These are phyloP conservation scores for Colletotrichum paranaense DNA, from an alignment of 2,329 filamentous ascomycete genomes.

Conservation along the genomic window DNA sequence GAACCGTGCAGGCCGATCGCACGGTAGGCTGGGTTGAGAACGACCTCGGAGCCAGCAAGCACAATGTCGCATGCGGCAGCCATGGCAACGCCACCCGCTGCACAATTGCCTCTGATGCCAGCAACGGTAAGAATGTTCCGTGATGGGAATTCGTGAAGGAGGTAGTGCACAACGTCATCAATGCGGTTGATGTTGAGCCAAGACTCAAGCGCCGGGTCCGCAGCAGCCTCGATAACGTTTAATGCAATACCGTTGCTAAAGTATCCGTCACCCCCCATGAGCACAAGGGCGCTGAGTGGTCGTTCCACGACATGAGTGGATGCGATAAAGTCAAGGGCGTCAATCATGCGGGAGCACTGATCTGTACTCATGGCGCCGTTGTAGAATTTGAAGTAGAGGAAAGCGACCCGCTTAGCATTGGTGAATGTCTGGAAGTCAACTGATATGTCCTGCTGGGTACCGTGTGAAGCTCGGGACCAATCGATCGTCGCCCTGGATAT, in stretches of 20 bases:
- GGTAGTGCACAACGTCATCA: constrained; percentile 51
- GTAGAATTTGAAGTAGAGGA: constrained; percentile 56
- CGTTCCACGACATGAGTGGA: constrained; percentile 40
- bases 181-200: constrained; percentile 58
- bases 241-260: constrained; percentile 57
- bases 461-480: constrained; percentile 43
- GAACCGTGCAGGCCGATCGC: constrained; percentile 50
- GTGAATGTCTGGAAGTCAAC: constrained; percentile 47
- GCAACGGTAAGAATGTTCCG: constrained; percentile 50
- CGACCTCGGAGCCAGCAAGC: constrained; percentile 49
- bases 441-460: constrained; percentile 53
- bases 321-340: constrained; percentile 49
- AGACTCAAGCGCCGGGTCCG: constrained; percentile 50
- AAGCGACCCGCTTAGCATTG: constrained; percentile 44
- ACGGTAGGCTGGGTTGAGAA: constrained; percentile 55
- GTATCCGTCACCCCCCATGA: constrained; percentile 53
- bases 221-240: constrained; percentile 54
- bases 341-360: constrained; percentile 50
- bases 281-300: constrained; percentile 49
- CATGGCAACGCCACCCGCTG: constrained; percentile 55
- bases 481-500: constrained; percentile 35
- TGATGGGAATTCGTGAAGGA: constrained; percentile 50
- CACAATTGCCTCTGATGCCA: constrained; percentile 53
- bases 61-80: constrained; percentile 51
- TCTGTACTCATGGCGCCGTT: constrained; percentile 55